Conservation (phyloP, 2,329 filamentous ascomycete genomes). For the Rhynchosporium agropyri region DNA sequence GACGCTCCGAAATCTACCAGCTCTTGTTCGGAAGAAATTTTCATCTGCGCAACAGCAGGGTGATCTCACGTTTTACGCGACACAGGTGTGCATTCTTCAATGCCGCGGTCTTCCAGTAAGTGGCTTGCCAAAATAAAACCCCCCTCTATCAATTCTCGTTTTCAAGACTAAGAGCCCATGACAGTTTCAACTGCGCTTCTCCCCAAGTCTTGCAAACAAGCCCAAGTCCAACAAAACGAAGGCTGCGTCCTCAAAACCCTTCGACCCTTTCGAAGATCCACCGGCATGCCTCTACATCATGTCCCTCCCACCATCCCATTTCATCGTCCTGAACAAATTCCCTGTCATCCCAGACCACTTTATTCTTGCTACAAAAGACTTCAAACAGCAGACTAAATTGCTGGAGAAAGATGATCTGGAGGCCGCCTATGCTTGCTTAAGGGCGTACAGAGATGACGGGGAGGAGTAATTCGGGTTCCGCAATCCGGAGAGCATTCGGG, state of each 20-base stretch:
- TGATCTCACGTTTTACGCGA: slow-evolving; percentile 39
- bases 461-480: slow-evolving; percentile 43
- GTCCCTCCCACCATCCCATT: slow-evolving; percentile 57
- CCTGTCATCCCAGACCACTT: slow-evolving; percentile 72
- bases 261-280: slow-evolving; percentile 69
- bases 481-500: slow-evolving; percentile 69
- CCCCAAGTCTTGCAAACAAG: slow-evolving; percentile 68
- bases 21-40: slow-evolving; percentile 38
- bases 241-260: slow-evolving; percentile 43
- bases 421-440: slow-evolving; percentile 63
- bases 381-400: slow-evolving; percentile 65
- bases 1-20: slow-evolving; percentile 32
- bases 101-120: slow-evolving; percentile 38
- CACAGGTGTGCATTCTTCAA: slow-evolving; percentile 38
- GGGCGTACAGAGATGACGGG: slow-evolving; percentile 51
- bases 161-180: slow-evolving; percentile 10
- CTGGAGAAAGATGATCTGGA: slow-evolving; percentile 63
- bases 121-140: slow-evolving; percentile 5
- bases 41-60: slow-evolving; percentile 36
- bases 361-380: slow-evolving; percentile 67
- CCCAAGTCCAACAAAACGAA: slow-evolving; percentile 51
- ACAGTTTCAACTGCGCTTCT: slow-evolving; percentile 74
- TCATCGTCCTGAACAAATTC: slow-evolving; percentile 75
- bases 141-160: neutral
- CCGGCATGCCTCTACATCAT: slow-evolving; percentile 56